Base-by-base conservation (phyloP, 139 green algal species). In the Tetradesmus lagerheimii region DNA sequence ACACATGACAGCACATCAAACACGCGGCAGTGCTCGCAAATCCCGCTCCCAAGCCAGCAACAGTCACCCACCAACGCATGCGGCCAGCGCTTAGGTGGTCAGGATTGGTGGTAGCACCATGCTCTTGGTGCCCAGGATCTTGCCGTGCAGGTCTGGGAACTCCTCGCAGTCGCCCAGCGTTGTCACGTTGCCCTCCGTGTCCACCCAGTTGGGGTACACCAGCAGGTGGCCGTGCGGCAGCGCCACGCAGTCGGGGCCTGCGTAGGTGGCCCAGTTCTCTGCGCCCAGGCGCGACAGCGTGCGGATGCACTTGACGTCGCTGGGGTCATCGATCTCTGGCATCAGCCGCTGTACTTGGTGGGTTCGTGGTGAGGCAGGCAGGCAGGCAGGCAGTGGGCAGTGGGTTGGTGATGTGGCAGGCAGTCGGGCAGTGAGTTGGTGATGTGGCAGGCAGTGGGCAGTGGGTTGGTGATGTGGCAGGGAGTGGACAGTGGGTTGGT, bases 191-290 rank as follows among this genome's bases (percentile, higher is more conserved):
- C 83, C 83, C 74, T n/a, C 29, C 27, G 25, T 38, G 25, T 57
- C 39, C 6, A 66, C 62, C 74, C 71, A 76, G 78, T 39, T 84
- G 34, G 86, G 86, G 45, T 90, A 90, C 11, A 43, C 82, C 86
- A 90, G 67, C n/a, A 90, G 86, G 86, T 90, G 86, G 4, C 86
- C 86, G 27, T 84, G 31, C 12, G 86, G 86, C 86, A 90, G 71
- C 34, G 74, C 75, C n/a, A 15, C 80, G n/a, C 27, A 29, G 45
- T 84, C 86, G 18, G 45, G n/a, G 4, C 71, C 71, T 14, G 29
- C 71, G 35, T 75, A 90, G 8, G 86, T 50, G 20, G 75, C 47
- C 75, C 86, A 90, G 75, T 90, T 90, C 18, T 71, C 75, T 34
- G 50, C 35, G 43, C 45, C 86, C 20, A 64, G 2, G 45, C 39